Evolutionary conservation across 768 basidiomycete species (phyloP), one percentile per base, ranked within the genome.

Genomic region (Paxillus rubicundulus): DNA sequence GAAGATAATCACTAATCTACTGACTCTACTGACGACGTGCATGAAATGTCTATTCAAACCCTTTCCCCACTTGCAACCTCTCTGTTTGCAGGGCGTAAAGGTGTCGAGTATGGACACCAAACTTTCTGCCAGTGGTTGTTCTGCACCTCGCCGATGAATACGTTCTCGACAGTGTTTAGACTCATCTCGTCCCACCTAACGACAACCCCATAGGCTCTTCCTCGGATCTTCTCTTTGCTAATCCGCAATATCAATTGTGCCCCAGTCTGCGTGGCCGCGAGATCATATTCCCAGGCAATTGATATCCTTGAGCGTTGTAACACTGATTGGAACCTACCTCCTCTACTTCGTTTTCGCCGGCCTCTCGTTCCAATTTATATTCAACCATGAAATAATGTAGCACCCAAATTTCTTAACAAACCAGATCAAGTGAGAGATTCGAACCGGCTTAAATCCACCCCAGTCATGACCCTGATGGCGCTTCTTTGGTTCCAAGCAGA

Each of bases 401-500:
- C 97, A 99, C 72, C 97, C 97, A 0, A 82, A 89, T 28, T 99
- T 95, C 74, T 76, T 97, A 41, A 87, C 90, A 65, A 83, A 94
- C 64, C 97, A 99, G 69, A 82, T 90, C 58, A 79, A 72, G 57
- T 68, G 77, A n/a, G 97, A 99, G 74, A 98, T 99, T 54, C 71
- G 77, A 54, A 71, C 67, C 53, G 89, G 87, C 54, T 52, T 97
- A 46, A 77, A 40, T 85, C 91, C 0, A 95, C 96, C 65, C 95
- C 94, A 0, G 70, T 66, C 3, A 95, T 99, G 80, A 87, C 77
- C 21, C 57, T 89, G 21, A 69, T 98, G 46, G 98, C 93, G 0
- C 74, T 98, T 13, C 97, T 97, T 0, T 97, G 90, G 89, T 98
- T 99, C 76, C 74, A 90, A 62, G 89, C 78, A 9, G 97, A 99